These are phyloP conservation scores for Orobanche coerulescens DNA, from an alignment of 257 asterid genomes.

Conservation along the genomic window DNA sequence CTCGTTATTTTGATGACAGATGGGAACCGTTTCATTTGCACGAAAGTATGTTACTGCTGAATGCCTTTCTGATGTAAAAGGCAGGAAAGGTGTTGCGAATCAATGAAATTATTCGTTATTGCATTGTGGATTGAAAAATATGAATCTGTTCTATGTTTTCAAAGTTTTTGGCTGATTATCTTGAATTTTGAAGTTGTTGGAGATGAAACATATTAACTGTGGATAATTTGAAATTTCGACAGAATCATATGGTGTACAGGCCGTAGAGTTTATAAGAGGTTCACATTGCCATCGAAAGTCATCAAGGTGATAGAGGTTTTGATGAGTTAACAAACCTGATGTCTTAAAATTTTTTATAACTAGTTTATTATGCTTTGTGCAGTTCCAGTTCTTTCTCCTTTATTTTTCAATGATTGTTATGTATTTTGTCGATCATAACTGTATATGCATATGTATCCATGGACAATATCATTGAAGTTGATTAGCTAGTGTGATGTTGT, in stretches of 20 bases:
- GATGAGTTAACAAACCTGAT: background rate
- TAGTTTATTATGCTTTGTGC: conserved; percentile 9
- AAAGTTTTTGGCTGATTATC: background rate
- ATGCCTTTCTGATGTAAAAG: background rate
- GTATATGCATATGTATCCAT: conserved; percentile 4
- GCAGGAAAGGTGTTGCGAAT: background rate
- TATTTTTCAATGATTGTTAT: background rate
- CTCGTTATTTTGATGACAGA: background rate
- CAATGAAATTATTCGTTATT: background rate
- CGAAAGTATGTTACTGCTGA: background rate
- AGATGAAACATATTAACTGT: conserved; percentile 18
- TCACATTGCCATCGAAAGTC: conserved; percentile 69
- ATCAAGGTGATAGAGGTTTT: conserved; percentile 47
- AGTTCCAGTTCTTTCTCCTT: background rate
- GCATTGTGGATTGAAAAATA: background rate
- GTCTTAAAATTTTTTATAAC: conserved; percentile 7
- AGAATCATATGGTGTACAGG: conserved; percentile 97
- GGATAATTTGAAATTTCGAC: conserved; percentile 24
- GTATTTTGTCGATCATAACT: background rate
- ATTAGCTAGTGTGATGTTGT: background rate
- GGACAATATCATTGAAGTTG: conserved; percentile 4
- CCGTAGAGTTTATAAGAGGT: conserved; percentile 66
- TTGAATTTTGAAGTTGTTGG: conserved; percentile 4
- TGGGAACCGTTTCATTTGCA: background rate
- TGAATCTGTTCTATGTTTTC: background rate